Conservation (phyloP, 164 flowering plant species). For the Brasenia schreberi region DNA sequence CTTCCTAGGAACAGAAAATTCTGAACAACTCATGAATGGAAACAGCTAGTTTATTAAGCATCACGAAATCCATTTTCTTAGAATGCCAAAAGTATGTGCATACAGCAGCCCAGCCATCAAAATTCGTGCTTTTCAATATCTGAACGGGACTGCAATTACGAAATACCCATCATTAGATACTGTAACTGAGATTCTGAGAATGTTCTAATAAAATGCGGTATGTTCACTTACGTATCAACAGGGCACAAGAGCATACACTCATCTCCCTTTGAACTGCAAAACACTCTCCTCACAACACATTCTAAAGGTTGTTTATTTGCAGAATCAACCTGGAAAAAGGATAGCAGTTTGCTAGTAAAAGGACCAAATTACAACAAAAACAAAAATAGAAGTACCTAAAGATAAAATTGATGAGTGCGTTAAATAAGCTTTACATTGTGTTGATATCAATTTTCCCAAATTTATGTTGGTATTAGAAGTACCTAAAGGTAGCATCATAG, state of each 20-base stretch:
- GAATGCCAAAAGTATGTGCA: constrained; percentile 12
- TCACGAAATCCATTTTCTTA: too few species aligned
- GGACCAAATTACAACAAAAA: not conserved
- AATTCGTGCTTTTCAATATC: constrained; percentile 76
- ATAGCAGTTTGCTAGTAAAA: not conserved
- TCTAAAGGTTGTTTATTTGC: constrained; percentile 64
- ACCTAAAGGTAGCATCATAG: not conserved
- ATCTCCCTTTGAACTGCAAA: constrained; percentile 57
- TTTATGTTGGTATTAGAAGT: not conserved
- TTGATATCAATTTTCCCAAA: not conserved
- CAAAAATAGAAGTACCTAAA: not conserved
- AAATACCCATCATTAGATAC: constrained; percentile 3
- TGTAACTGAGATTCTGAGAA: not conserved
- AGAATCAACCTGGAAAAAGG: constrained; percentile 59
- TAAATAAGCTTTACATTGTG: not conserved
- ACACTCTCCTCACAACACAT: constrained; percentile 77
- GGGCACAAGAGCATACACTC: constrained; percentile 90
- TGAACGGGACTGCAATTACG: constrained; percentile 73
- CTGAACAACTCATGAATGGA: too few species aligned
- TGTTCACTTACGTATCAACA: constrained; percentile 65
- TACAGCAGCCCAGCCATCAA: constrained; percentile 97
- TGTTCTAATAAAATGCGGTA: not conserved
- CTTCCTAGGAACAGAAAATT: too few species aligned
- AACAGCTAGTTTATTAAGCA: too few species aligned
- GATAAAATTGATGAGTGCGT: not conserved